phyloP scores from a whole-genome alignment of 495 filamentous ascomycete species.

The Tuber melanosporum region DNA sequence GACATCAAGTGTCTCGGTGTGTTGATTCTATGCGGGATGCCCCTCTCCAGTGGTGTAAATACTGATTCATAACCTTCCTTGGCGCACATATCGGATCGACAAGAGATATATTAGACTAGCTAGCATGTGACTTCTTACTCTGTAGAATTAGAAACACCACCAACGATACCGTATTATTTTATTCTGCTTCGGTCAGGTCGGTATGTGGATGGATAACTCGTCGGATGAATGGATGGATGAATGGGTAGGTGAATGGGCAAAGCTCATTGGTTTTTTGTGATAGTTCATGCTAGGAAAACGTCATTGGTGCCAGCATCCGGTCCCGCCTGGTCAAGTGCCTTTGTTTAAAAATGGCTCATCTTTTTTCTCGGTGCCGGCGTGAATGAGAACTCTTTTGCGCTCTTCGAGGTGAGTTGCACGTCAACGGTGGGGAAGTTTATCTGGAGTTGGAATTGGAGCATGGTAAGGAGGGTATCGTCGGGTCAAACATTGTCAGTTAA shows the following conservation, averaged over 20 bases:
- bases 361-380: background rate
- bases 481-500: background rate
- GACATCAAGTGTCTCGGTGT: background rate
- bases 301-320: background rate
- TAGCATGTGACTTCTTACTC: background rate
- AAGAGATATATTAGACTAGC: background rate
- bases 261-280: background rate
- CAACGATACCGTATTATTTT: background rate
- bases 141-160: background rate
- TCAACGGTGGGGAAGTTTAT: background rate
- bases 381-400: background rate
- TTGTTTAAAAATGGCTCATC: conserved; percentile 1
- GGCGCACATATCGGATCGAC: background rate
- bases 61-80: background rate
- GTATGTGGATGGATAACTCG: background rate
- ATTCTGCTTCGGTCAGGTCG: background rate
- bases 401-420: background rate
- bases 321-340: background rate
- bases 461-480: background rate
- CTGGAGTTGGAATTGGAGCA: background rate
- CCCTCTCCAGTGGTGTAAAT: background rate
- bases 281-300: background rate
- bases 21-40: background rate
- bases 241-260: background rate
- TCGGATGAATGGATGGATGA: background rate